A percentile compares a stretch with the other conserved stretches of the same genome.
These are phyloP conservation scores for Leucosporidium creatinivorum DNA, from an alignment of 768 basidiomycete species.

Conservation along the genomic window DNA sequence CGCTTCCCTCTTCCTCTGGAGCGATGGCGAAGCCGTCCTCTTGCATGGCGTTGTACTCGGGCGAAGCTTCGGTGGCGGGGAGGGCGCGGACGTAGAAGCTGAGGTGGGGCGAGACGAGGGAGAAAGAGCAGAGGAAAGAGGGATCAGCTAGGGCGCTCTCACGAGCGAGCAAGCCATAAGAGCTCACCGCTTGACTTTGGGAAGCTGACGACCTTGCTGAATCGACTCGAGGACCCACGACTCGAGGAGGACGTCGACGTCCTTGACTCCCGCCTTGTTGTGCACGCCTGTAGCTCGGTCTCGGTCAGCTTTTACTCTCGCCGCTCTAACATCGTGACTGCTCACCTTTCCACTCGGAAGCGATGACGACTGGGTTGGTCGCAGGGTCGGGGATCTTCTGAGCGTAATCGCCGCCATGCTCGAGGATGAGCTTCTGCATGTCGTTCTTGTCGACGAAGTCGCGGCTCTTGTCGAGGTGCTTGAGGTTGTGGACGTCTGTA, in stretches of 20 bases:
- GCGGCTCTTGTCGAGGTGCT: slow-evolving; percentile 40
- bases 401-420: slow-evolving; percentile 40
- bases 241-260: slow-evolving; percentile 17
- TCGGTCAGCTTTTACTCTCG: too few species aligned
- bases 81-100: slow-evolving; percentile 14
- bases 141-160: too few species aligned
- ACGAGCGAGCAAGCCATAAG: background rate
- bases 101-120: background rate
- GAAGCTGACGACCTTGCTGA: background rate
- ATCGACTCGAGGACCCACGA: slow-evolving; percentile 26
- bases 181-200: slow-evolving; percentile 26
- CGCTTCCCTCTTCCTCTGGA: background rate
- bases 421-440: slow-evolving; percentile 51
- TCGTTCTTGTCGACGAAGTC: slow-evolving; percentile 62
- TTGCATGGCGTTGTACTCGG: background rate
- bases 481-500: slow-evolving; percentile 4
- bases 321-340: too few species aligned
- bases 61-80: background rate
- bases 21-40: background rate
- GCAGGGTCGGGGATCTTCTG: background rate
- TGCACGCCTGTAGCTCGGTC: slow-evolving; percentile 1
- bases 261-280: background rate
- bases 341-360: background rate
- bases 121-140: too few species aligned
- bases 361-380: slow-evolving; percentile 1